A percentile compares a stretch with the other conserved stretches of the same genome.
These are phyloP conservation scores for Umbelopsis isabellina DNA, from an alignment of 192 early-diverging fungal species.

Conservation along the genomic window DNA sequence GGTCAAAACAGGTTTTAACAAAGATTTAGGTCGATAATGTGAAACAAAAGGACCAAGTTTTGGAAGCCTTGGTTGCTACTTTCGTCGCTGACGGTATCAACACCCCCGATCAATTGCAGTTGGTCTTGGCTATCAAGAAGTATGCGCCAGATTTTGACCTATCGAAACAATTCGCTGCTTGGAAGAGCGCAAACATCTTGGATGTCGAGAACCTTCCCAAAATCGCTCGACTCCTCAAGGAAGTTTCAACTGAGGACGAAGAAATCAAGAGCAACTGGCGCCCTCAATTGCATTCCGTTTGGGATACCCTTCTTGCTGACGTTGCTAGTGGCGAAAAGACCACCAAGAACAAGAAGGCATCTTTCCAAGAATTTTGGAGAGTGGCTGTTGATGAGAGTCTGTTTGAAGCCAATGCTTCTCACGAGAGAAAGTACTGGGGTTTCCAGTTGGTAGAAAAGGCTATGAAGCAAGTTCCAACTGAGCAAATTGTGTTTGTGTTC, in stretches of 20 bases:
- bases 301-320: slow-evolving; percentile 64
- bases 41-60: slow-evolving; percentile 31
- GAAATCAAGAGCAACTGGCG: slow-evolving; percentile 60
- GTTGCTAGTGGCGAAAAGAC: slow-evolving; percentile 25
- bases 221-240: slow-evolving; percentile 37
- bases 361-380: slow-evolving; percentile 83
- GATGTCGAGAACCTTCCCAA: slow-evolving; percentile 33
- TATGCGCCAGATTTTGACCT: slow-evolving; percentile 38
- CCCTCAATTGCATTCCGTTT: slow-evolving; percentile 84
- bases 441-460: slow-evolving; percentile 80
- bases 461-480: slow-evolving; percentile 54
- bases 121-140: slow-evolving; percentile 50
- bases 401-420: slow-evolving; percentile 70
- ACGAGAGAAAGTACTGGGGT: slow-evolving; percentile 90
- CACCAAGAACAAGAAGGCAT: slow-evolving; percentile 40
- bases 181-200: slow-evolving; percentile 40
- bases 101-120: slow-evolving; percentile 57
- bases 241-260: slow-evolving; percentile 40
- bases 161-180: slow-evolving; percentile 27
- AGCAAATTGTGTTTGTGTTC: slow-evolving; percentile 72
- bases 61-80: slow-evolving; percentile 47
- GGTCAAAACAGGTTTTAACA: background rate
- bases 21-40: background rate
- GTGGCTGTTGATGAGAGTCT: slow-evolving; percentile 74
- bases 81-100: slow-evolving; percentile 46